These are phyloP conservation scores for Microglena sp. DNA, from an alignment of 139 green algal species.

Conservation along the genomic window DNA sequence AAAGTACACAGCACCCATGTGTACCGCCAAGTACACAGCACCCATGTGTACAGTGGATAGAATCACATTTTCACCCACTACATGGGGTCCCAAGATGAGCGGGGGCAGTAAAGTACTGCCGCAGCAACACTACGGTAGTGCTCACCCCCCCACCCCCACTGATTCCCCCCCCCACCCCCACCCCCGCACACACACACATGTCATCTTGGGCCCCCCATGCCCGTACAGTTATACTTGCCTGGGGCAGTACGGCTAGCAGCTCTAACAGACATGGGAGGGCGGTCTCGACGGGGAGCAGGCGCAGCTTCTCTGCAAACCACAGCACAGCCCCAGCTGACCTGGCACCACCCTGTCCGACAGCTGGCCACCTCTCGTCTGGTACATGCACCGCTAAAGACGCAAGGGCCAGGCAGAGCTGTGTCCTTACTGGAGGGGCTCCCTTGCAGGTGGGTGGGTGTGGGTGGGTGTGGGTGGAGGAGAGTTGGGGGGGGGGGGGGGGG, in stretches of 20 bases:
- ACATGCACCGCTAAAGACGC: conserved; percentile 69
- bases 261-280: conserved; percentile 75
- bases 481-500: not conserved
- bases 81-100: no score
- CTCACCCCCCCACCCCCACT: conserved; percentile 2
- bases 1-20: no score
- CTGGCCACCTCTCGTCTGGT: conserved; percentile 56
- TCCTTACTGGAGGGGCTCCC: conserved; percentile 53
- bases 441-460: conserved; percentile 10
- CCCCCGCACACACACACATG: not conserved
- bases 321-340: no score
- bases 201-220: no score
- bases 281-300: conserved; percentile 18
- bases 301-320: conserved; percentile 44
- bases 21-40: no score
- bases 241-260: conserved; percentile 75
- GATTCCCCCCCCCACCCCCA: not conserved
- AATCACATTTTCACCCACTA: no score
- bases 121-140: no score
- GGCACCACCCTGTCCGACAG: conserved; percentile 23
- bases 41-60: no score
- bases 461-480: not conserved
- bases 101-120: no score
- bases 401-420: conserved; percentile 81
- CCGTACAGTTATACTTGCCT: no score